Conservation (phyloP, 176 grass and related monocot species). For the Zizania latifolia region DNA sequence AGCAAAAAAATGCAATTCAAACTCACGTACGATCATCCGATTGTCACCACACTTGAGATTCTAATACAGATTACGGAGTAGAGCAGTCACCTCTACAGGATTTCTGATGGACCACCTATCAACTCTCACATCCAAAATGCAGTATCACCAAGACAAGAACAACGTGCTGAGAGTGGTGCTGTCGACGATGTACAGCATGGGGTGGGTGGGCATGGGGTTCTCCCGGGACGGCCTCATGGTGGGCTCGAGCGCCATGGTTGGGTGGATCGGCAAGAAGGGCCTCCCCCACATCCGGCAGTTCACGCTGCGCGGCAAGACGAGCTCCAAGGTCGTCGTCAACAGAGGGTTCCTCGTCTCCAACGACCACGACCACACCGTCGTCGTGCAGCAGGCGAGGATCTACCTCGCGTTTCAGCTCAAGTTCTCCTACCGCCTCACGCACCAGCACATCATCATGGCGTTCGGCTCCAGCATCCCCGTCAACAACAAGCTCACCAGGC, state of each 20-base stretch:
- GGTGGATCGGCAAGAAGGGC: conserved; percentile 83
- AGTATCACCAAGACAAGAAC: conserved; percentile 79
- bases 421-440: conserved; percentile 47
- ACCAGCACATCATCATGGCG: conserved; percentile 72
- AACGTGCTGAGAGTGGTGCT: conserved; percentile 70
- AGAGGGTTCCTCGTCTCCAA: conserved; percentile 61
- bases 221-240: conserved; percentile 79
- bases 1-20: too few relatives aligned
- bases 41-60: too few relatives aligned
- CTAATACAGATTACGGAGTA: too few relatives aligned
- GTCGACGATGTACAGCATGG: conserved; percentile 66
- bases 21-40: too few relatives aligned
- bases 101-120: too few relatives aligned
- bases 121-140: too few relatives aligned
- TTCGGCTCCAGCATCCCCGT: conserved; percentile 52
- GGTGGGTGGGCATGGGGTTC: conserved; percentile 98
- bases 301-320: conserved; percentile 49
- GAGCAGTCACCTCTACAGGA: too few relatives aligned
- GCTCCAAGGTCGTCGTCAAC: conserved; percentile 52
- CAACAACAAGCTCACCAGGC: conserved; percentile 52
- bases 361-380: conserved; percentile 46
- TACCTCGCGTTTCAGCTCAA: conserved; percentile 69
- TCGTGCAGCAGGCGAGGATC: conserved; percentile 81
- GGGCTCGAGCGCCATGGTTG: conserved; percentile 80
- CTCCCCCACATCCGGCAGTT: conserved; percentile 58